A percentile compares a stretch with the other conserved stretches of the same genome.
Conservation (phyloP, 257 asterid genomes). For the Salvia hispanica region DNA sequence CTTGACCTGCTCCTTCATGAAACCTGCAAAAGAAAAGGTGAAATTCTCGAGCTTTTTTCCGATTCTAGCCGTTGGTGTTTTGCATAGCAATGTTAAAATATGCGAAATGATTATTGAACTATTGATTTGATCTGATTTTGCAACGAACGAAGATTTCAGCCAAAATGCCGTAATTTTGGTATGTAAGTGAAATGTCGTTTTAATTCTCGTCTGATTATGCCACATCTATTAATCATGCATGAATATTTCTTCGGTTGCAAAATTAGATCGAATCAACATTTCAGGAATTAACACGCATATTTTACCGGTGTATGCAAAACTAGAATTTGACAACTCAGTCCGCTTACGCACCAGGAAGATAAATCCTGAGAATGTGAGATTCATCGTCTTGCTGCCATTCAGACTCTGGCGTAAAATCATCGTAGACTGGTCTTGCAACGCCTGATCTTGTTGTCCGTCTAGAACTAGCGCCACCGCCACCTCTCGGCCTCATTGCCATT, state of each 20-base stretch:
- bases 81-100: too few species aligned
- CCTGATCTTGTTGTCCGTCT: slow-evolving; percentile 32
- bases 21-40: slow-evolving; percentile 40
- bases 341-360: slow-evolving; percentile 66
- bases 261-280: too few species aligned
- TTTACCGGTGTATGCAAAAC: too few species aligned
- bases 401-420: slow-evolving; percentile 63
- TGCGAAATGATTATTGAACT: too few species aligned
- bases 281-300: too few species aligned
- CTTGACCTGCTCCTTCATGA: slow-evolving; percentile 57
- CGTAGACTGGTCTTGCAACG: slow-evolving; percentile 50
- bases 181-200: too few species aligned
- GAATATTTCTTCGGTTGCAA: too few species aligned
- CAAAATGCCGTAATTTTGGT: too few species aligned
- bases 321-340: background rate
- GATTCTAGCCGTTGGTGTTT: background rate
- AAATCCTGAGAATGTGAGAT: slow-evolving; percentile 48
- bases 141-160: too few species aligned
- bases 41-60: background rate
- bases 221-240: too few species aligned
- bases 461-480: slow-evolving; percentile 34
- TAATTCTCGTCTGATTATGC: too few species aligned
- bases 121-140: too few species aligned
- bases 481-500: slow-evolving; percentile 58
- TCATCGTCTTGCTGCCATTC: slow-evolving; percentile 64